Base-by-base conservation (phyloP, 2,329 filamentous ascomycete genomes). In the Cadophora gregata region DNA sequence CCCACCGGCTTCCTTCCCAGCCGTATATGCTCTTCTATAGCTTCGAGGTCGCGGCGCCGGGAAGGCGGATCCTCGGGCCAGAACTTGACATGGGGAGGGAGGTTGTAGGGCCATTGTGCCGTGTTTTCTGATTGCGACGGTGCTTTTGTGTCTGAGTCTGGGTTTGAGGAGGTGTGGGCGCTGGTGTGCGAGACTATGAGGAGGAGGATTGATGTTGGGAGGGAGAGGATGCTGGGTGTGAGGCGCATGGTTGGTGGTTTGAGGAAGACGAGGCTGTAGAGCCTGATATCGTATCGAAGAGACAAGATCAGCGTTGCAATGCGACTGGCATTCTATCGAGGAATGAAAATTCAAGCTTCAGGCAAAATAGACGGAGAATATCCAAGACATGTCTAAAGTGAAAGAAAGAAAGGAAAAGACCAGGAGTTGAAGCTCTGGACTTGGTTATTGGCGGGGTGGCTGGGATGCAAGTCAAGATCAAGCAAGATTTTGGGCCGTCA, bases 1-100 rank as follows among this genome's bases (percentile, higher is more conserved):
- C 86, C 91, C 1, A 86, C 84, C 0, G 90, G 90, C 48, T 72
- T 77, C 31, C 63, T 64, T 31, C 71, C 74, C 79, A 77, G 72
- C 70, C 68, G 51, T 71, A 76, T 62, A 83, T 74, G 69, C 73
- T 77, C 70, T 79, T 77, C 69, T 77, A 78, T 48, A 79, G 62
- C 77, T 62, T 79, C 76, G 14, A 80, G 65, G n/a, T 79, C 77
- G 36, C 81, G 76, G 66, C 80, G 81, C 9, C 80, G 75, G 62
- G 78, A 76, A 3, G 74, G 70, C 64, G 83, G 81, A 55, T 84
- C 80, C 69, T 83, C 80, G 1, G 82, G 81, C 65, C 78, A 83
- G 74, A 82, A 81, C 71, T 81, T 82, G 62, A 79, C 77, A 33
- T 81, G 78, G 67, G 73, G 77, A 14, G 81, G 80, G 2, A 83